Base-by-base conservation (phyloP, 2,329 filamentous ascomycete species). In the Mariannaea elegans region DNA sequence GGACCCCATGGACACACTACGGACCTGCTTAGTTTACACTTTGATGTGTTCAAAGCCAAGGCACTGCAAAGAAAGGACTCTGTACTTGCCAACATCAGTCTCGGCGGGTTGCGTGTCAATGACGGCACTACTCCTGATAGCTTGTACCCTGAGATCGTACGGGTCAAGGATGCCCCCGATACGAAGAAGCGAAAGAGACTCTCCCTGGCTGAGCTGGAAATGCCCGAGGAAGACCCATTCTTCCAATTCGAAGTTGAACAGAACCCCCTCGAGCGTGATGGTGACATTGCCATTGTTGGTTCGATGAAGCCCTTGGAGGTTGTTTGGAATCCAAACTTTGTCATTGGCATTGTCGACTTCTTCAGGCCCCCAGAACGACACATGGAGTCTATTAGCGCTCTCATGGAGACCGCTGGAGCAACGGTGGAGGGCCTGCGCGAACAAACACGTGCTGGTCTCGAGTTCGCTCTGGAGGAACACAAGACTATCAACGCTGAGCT, bases 401-500 rank as follows among this genome's bases (percentile, higher is more conserved):
- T 99, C 56, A 92, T 99, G 88, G 96, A 99, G 76, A 93, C 90
- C 45, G 95, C 95, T 5, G 94, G 95, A 21, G 94, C 94, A 2
- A 99, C 95, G 0, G 94, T 99, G 0, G 94, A 99, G 76, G 94
- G 94, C 7, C 83, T 99, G 59, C 87, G 96, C 31, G 94, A 98
- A 74, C 96, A 99, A 78, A 99, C 96, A 4, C 87, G 96, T 73
- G 94, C 95, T 48, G 94, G 95, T 23, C 85, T 99, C 31, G 94
- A 99, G 76, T 99, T 97, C 77, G 96, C 95, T 0, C 81, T 99
- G 3, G 91, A 97, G 71, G 96, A 99, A 73, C 95, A 99, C 82
- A 98, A 97, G 81, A 98, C 95, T 2, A 90, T 99, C 73, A 97
- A 99, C 70, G 94, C 94, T 13, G 93, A 98, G 69, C 83, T 99